Conservation (phyloP, 208 protist species). For the Trichomonas gallinae region DNA sequence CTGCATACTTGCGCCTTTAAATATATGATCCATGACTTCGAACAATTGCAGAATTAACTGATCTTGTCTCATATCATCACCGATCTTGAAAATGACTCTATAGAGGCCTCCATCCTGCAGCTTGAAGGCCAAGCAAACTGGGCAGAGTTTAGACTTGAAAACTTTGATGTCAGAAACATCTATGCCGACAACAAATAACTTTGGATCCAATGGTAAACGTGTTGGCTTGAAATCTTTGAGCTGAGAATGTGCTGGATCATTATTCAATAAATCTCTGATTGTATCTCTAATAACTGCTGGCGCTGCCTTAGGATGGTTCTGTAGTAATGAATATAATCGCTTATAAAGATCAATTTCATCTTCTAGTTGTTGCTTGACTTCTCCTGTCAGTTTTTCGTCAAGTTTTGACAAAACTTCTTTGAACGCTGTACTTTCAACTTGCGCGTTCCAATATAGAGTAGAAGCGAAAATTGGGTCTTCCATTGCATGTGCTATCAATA, state of each 20-base stretch:
- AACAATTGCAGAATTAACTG: constrained; percentile 35
- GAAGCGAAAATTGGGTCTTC: background rate
- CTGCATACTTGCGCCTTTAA: background rate
- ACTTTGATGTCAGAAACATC: background rate
- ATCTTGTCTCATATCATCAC: constrained; percentile 40
- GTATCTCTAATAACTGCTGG: background rate
- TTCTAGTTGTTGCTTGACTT: background rate
- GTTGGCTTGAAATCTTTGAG: background rate
- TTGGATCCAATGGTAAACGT: background rate
- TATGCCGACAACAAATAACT: background rate
- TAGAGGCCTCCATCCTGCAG: background rate
- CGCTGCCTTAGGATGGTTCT: background rate
- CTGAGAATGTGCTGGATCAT: background rate
- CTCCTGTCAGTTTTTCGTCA: background rate
- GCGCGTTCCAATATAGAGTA: background rate
- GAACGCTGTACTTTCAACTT: background rate
- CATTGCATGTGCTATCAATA: background rate
- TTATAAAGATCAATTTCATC: background rate
- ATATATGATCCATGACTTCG: background rate
- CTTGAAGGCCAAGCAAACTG: background rate
- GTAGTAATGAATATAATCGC: background rate
- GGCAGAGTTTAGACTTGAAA: background rate
- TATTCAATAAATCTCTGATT: background rate
- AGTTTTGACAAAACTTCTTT: background rate
- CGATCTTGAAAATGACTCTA: constrained; percentile 37